Conservation (phyloP, 306 rosid genomes). For the Medicago lupulina region DNA sequence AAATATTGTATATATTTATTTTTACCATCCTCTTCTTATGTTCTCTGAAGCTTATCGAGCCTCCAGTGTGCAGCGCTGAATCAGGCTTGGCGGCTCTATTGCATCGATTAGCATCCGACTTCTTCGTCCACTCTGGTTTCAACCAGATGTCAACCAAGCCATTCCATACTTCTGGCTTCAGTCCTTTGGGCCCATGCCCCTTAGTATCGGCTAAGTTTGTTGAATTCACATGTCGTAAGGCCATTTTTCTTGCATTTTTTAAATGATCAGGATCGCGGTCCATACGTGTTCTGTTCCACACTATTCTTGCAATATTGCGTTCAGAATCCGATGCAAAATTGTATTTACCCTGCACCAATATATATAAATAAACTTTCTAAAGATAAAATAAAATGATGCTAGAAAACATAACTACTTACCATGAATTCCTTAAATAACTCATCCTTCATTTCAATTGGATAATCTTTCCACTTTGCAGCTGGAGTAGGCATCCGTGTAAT, state of each 20-base stretch:
- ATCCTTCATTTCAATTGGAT: slow-evolving; percentile 2
- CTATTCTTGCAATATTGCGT: not conserved
- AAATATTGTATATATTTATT: not conserved
- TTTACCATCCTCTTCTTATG: slow-evolving; percentile 9
- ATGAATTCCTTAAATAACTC: slow-evolving; percentile 5
- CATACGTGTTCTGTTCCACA: slow-evolving; percentile 9
- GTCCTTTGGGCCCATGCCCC: not conserved
- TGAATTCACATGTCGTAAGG: not conserved
- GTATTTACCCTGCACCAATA: slow-evolving; percentile 11
- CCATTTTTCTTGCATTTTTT: not conserved
- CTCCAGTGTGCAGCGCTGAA: not conserved
- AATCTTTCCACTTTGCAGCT: not conserved
- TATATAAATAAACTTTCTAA: not conserved
- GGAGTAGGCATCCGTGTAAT: not conserved
- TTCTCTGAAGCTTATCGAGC: not conserved
- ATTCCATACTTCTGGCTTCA: not conserved
- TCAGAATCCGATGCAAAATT: not conserved
- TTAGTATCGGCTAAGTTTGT: slow-evolving; percentile 1
- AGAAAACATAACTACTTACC: not conserved
- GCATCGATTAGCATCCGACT: slow-evolving; percentile 2
- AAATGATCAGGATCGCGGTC: not conserved
- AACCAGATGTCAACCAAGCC: slow-evolving; percentile 30
- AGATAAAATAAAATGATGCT: slow-evolving; percentile 3
- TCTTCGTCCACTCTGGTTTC: not conserved
- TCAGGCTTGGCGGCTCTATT: slow-evolving; percentile 3